Base-by-base conservation (phyloP, 192 early-diverging fungal species). In the Dissophora globulifera region DNA sequence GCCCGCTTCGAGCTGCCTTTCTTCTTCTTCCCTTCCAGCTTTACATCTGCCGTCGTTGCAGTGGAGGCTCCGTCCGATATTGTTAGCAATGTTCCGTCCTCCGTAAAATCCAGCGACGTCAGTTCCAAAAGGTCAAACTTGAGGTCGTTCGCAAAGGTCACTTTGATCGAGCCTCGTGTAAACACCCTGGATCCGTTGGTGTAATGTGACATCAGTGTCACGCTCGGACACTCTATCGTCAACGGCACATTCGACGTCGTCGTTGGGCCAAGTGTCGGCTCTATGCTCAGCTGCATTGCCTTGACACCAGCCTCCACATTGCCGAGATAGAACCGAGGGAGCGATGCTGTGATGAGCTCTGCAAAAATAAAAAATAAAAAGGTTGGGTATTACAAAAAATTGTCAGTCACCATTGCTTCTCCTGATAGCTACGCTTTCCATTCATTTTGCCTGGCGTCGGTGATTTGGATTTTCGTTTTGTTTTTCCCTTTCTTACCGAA, bases 81-180 rank as follows among this genome's bases (percentile, higher is more conserved):
- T n/a, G n/a, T n/a, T n/a, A n/a, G n/a, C n/a, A n/a, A n/a, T n/a
- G n/a, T n/a, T n/a, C n/a, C n/a, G 17, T 60, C 61, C 30, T 67
- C 72, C 17, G 11, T 26, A 22, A 67, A 76, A 9, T 61, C 72
- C 1, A 31, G 15, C 6, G 58, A 33, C 19, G 57, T 54, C 16
- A 76, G 32, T 23, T 76, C 72, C 20, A 76, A 38, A 32, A 67
- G 46, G 1, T 76, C 72, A 38, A 76, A 76, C 27, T 51, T 55
- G 20, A 56, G 58, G 19, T 76, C 72, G 8, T 30, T 55, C 10
- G 62, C 27, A 25, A 76, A 76, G 3, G 58, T 76, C 4, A 50
- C 72, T 25, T 67, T 66, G 25, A 76, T 35, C 8, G 22, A 35
- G 16, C 72, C 63, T 38, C 49, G 64, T 25, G 58, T 35, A 27